Evolutionary conservation across 768 basidiomycete genomes (phyloP).

Genomic region (Cantharellus cinnabarinus): DNA sequence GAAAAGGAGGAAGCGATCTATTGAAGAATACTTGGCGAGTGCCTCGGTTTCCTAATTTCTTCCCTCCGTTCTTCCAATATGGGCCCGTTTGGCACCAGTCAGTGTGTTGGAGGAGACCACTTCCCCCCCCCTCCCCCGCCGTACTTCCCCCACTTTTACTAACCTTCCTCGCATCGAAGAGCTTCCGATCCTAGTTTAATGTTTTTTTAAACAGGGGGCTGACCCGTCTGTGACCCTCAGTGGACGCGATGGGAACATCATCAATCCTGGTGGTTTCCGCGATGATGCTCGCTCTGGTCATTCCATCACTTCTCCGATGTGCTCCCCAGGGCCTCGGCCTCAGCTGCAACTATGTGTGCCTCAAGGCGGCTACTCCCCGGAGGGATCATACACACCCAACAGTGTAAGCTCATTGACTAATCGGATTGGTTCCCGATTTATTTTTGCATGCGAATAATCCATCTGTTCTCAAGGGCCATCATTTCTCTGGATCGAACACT

Average conservation of each 20-base stretch:
- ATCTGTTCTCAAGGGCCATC: background rate
- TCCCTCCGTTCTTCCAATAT: background rate
- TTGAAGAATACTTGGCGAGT: conserved; percentile 54
- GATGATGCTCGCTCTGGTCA: background rate
- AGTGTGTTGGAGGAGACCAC: background rate
- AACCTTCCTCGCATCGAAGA: conserved; percentile 1
- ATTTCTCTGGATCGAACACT: background rate
- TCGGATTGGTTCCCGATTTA: background rate
- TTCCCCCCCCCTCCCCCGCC: background rate
- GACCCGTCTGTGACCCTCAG: background rate
- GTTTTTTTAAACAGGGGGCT: conserved; percentile 1
- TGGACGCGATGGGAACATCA: background rate
- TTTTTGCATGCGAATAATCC: background rate
- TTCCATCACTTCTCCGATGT: background rate
- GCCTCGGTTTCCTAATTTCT: conserved; percentile 22
- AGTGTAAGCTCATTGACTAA: too few species aligned
- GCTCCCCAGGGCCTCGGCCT: background rate
- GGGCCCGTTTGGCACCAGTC: background rate
- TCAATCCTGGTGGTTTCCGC: background rate
- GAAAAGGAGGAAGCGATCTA: conserved; percentile 4
- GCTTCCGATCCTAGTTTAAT: conserved; percentile 9
- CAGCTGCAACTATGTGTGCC: background rate
- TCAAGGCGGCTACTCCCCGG: background rate
- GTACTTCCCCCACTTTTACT: background rate
- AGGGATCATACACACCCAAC: too few species aligned